phyloP scores from a whole-genome alignment of 371 early-diverging fungal genomes.

The Hamiltosporidium tvaerminnensis region DNA sequence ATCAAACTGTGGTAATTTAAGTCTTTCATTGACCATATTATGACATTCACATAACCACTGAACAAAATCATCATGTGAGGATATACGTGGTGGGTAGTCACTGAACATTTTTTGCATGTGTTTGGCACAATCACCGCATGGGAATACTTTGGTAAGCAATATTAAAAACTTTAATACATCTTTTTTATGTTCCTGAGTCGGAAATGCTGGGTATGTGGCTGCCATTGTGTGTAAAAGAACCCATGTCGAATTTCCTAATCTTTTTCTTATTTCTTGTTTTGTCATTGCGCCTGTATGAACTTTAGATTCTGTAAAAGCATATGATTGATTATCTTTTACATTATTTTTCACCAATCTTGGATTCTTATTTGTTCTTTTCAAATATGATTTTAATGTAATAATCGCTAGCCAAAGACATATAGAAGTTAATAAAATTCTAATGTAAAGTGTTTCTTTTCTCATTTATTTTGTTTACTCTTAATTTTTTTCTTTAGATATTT shows the following conservation, averaged over 20 bases:
- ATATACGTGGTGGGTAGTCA: constrained; percentile 66
- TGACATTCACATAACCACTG: constrained; percentile 82
- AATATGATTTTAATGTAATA: constrained; percentile 8
- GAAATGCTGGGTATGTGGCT: constrained; percentile 77
- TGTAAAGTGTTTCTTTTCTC: constrained; percentile 26
- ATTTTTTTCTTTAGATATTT: too few relatives aligned
- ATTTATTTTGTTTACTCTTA: constrained; percentile 37
- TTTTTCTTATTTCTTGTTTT: constrained; percentile 54
- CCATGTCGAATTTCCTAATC: constrained; percentile 81
- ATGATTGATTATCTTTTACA: too few relatives aligned
- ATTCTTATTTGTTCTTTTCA: neutral
- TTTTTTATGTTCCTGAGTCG: constrained; percentile 61
- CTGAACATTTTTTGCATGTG: constrained; percentile 55
- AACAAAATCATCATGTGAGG: constrained; percentile 58
- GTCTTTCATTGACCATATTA: constrained; percentile 78
- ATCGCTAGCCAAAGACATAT: constrained; percentile 17
- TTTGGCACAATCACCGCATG: constrained; percentile 71
- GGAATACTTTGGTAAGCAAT: constrained; percentile 71
- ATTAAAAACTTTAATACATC: constrained; percentile 65
- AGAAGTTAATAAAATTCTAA: constrained; percentile 10
- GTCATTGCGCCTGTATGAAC: neutral
- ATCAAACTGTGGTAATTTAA: constrained; percentile 76
- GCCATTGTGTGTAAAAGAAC: constrained; percentile 90
- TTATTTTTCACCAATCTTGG: too few relatives aligned
- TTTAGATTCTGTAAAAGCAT: neutral